Percentiles rank a stretch among this genome's conserved stretches.
Conservation (phyloP, 2,329 filamentous ascomycete species). For the Sporothrix schenckii region DNA sequence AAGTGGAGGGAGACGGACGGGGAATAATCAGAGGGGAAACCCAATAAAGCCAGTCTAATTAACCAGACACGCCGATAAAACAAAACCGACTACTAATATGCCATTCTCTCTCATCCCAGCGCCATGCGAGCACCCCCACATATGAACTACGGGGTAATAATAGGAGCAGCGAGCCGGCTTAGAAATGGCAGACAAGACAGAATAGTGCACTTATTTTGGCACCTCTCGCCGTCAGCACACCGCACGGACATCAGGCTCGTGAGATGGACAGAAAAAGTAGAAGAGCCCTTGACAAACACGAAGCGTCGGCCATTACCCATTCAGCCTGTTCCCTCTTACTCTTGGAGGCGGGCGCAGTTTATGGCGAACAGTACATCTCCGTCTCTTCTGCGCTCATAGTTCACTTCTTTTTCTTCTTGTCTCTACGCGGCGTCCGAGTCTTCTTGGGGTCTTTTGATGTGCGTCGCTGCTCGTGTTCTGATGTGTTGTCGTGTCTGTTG, state of each 20-base stretch:
- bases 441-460: neutral
- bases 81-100: slow-evolving; percentile 2
- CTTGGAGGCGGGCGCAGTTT: neutral
- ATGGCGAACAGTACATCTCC: neutral
- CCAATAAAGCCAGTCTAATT: neutral
- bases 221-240: neutral
- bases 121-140: neutral
- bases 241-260: neutral
- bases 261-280: neutral
- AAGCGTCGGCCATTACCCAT: neutral
- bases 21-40: slow-evolving; percentile 1
- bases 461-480: neutral
- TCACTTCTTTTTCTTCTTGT: neutral
- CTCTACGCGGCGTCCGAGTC: neutral
- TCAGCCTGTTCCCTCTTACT: slow-evolving; percentile 7
- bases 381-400: neutral
- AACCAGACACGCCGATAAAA: slow-evolving; percentile 24
- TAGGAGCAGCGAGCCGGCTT: neutral
- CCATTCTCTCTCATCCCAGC: neutral
- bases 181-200: neutral
- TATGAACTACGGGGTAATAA: neutral
- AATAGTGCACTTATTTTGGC: neutral
- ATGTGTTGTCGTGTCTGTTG: neutral
- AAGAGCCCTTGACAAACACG: neutral
- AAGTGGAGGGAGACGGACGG: neutral